Base-by-base conservation (phyloP, 768 basidiomycete species). In the Mycena crocata region DNA sequence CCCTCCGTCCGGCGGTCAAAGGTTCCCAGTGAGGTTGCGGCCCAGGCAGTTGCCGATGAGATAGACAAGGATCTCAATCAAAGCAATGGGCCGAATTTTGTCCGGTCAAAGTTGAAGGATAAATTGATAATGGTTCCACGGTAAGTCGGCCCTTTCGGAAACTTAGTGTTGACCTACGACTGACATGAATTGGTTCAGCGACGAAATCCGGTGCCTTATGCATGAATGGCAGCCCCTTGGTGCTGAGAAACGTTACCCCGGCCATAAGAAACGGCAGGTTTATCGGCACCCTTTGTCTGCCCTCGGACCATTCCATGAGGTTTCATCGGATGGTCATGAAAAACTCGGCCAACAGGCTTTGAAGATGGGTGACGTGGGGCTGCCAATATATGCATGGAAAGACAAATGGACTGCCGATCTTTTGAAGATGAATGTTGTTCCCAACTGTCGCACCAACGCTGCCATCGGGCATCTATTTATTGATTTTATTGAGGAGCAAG, bases 321-420 rank as follows among this genome's bases (percentile, higher is more conserved):
- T 76, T 19, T 50, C 65, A 12, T 61, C 46, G 24, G 77, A 78
- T 59, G 75, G 77, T 7, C 76, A 77, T 56, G 77, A 76, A 45
- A 78, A 78, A 56, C 60, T 78, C 9, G 67, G 60, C 6, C 37
- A 55, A 4, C 67, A 58, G 21, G 76, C 77, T 8, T 59, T 80
- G 28, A 40, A 65, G 32, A 77, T 80, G 75, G 78, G 77, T 23
- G 70, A 62, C 10, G 57, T 80, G 9, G 70, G 72, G 12, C 46
- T 80, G 30, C 35, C 35, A 37, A 37, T 37, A 8, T 37, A 37
- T 37, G 35, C 35, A 9, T 37, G 8, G 9, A 37, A 68, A 39
- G 78, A 78, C 60, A 76, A 79, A 62, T 76, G 68, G 60, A 70
- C 55, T 8, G 73, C 65, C 21, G 40, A 31, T 7, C 26, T 50